Base-by-base conservation (phyloP, 352 stramenopile species). In the Phytophthora tentaculata region DNA sequence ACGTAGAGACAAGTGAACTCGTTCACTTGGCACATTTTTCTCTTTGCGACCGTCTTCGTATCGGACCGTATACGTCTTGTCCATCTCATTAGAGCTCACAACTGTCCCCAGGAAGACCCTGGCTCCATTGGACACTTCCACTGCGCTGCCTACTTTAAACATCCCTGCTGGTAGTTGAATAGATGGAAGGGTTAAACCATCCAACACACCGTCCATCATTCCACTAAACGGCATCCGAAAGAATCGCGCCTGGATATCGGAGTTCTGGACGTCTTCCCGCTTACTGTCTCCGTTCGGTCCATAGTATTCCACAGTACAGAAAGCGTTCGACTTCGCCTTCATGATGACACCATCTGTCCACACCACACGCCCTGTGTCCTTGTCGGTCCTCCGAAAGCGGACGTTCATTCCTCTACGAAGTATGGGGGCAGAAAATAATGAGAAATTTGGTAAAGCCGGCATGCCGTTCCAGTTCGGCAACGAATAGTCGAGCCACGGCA, bases 11-110 rank as follows among this genome's bases (percentile, higher is more conserved):
- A 90, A 55, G 13, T 81, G 83, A 29, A 91, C 79, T 17, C 78
- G 78, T 20, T 88, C 80, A 7, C 71, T 71, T 1, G 67, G 50
- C 7, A 91, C 74, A 9, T 77, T 78, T 43, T 90, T 89, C 45
- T 88, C 80, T 57, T 88, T 89, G 13, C 73, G 76, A 2, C 81
- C 83, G 29, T 91, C 83, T 19, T 73, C 70, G 49, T 89, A 91
- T 12, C 71, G 13, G 22, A 91, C 80, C 2, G 77, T 77, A 48
- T 90, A 89, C 24, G 79, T 88, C 19, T 72, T 79, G 0, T 80
- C 76, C 1, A 69, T 48, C 39, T 89, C 80, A 37, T 82, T 84
- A 5, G 71, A 65, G 2, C 73, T 72, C 1, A 79, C 47, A 9
- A 90, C 55, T 3, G 81, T 76, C 10, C 78, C 83, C 4, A 88